Base-by-base conservation (phyloP, 2,329 filamentous ascomycete species). In the Dactylellina sp. region DNA sequence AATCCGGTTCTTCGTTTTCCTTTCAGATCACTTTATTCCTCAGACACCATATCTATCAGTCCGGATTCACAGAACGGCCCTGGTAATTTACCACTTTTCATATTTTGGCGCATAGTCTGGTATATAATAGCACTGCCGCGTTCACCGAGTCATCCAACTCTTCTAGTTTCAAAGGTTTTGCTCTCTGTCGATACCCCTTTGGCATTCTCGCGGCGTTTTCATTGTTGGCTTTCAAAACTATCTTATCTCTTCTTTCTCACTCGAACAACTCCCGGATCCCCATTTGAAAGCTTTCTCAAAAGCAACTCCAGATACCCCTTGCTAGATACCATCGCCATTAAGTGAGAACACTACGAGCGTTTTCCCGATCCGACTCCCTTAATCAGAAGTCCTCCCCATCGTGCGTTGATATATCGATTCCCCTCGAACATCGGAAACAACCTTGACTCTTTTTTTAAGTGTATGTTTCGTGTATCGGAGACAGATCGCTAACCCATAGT, bases 321-420 rank as follows among this genome's bases (percentile, higher is more conserved):
- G 44, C 44, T 35, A 46, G 50, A 52, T 32, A 59, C 4, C 46
- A 16, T 50, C 68, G 49, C 20, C 35, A 35, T n/a, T 28, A 24
- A 53, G 14, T 24, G 63, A 68, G 46, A 60, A 12, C 42, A 64
- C 22, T 39, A 12, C 11, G 12, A 14, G 18, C 37, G 55, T 32
- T 55, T 37, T 39, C 44, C 37, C 14, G 24, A 32, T 61, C 25
- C 65, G 59, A 71, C 46, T 4, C 35, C 44, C 50, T 64, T 16
- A 64, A 57, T 46, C 59, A 57, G 50, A 71, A 55, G 39, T 53
- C 55, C 35, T 71, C 57, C 57, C 66, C 47, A 71, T 61, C 66
- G 66, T 71, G 66, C 66, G 66, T 71, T 71, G 60, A 71, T 57
- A 60, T 63, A 71, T 71, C 66, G 66, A 71, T 71, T 71, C 66